A percentile compares a stretch with the other conserved stretches of the same genome.
Conservation (phyloP, 345 rosid species). For the Hibiscus mutabilis region DNA sequence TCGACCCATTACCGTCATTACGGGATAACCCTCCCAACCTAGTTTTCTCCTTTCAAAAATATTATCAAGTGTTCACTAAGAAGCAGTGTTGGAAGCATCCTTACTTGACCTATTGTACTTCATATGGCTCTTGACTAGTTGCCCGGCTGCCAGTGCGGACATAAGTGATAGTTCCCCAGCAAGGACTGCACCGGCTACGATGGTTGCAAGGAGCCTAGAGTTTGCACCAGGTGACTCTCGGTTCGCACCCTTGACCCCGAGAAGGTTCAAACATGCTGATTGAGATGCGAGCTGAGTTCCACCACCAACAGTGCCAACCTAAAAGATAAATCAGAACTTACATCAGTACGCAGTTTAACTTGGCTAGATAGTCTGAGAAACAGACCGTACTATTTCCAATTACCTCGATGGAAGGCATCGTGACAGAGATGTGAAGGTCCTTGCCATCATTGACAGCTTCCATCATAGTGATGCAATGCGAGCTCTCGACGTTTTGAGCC, state of each 20-base stretch:
- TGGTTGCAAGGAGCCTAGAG: slow-evolving; percentile 42
- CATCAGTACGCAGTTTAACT: background rate
- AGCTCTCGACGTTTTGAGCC: slow-evolving; percentile 67
- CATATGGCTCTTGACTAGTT: slow-evolving; percentile 66
- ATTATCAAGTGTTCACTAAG: background rate
- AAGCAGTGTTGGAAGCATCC: slow-evolving; percentile 33
- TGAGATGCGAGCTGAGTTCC: slow-evolving; percentile 77
- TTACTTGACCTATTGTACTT: slow-evolving; percentile 59
- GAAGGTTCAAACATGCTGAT: slow-evolving; percentile 62
- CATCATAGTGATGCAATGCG: slow-evolving; percentile 77
- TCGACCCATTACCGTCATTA: too few species aligned
- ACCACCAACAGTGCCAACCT: slow-evolving; percentile 79
- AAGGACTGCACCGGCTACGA: slow-evolving; percentile 63
- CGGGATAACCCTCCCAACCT: too few species aligned
- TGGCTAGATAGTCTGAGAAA: background rate
- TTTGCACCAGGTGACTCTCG: slow-evolving; percentile 52
- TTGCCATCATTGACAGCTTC: slow-evolving; percentile 54
- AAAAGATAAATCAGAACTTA: background rate
- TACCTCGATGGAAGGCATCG: slow-evolving; percentile 76
- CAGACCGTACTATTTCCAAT: background rate
- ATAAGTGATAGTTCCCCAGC: slow-evolving; percentile 69
- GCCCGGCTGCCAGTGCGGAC: slow-evolving; percentile 71
- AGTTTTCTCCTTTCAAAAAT: too few species aligned
- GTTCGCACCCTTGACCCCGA: slow-evolving; percentile 65
- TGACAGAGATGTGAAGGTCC: slow-evolving; percentile 66